Evolutionary conservation across 495 filamentous ascomycete genomes (phyloP), one percentile per base, ranked within the genome.

Genomic region (Copromyces sp.): DNA sequence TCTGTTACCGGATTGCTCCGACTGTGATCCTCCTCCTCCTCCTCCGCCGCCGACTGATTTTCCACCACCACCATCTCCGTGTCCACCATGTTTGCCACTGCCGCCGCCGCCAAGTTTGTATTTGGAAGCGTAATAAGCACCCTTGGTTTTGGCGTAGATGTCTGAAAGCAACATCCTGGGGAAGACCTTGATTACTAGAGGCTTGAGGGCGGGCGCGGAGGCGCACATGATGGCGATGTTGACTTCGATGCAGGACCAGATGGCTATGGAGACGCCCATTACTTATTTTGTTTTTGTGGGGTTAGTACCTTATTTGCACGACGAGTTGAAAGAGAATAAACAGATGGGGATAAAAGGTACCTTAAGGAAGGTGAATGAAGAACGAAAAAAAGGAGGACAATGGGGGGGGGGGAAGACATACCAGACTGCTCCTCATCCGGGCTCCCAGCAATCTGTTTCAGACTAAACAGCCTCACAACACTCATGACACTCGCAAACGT

Each of bases 181-280:
- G 75, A 82, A 81, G 61, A 79, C 61, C 42, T 71, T 73, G 17
- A 72, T 72, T 69, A 81, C 72, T 38, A 84, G 72, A 0, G 78
- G 75, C 39, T 78, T 80, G 44, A 86, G 73, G 0, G 86, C 84
- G 1, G 84, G 83, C 12, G 85, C 76, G 69, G 81, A 86, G 9
- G 84, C 83, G 73, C 86, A 87, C n/a, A 86, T 77, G 41, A 87
- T 84, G 7, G 78, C 84, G 16, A 84, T 74, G 39, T 85, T 84
- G 73, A 86, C 82, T 73, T 87, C 85, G 70, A 86, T 80, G 40
- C 81, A 80, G 39, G 83, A 85, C 84, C 84, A 87, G 44, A 80
- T 80, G n/a, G 83, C 76, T 11, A 83, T 78, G 16, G 72, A 61
- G 68, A 84, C 70, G 45, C 76, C 76, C 4, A 72, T 65, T 41